A percentile compares a stretch with the other conserved stretches of the same genome.
Evolutionary conservation across 768 basidiomycete genomes (phyloP).

Genomic region (Tremella fuciformis): DNA sequence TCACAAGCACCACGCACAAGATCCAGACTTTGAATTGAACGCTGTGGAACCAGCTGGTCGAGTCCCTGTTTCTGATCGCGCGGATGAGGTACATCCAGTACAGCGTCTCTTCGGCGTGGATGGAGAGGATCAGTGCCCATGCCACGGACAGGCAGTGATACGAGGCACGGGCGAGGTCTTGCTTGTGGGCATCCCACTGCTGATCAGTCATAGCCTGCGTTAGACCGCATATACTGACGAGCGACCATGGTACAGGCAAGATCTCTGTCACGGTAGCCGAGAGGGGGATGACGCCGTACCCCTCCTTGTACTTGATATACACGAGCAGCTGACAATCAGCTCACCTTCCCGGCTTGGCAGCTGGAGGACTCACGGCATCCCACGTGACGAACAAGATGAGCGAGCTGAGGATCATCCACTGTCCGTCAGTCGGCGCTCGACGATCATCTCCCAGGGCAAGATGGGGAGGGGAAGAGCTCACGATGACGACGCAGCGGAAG

Average conservation of each 20-base stretch:
- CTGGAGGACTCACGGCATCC: slow-evolving; percentile 14
- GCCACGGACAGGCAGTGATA: slow-evolving; percentile 30
- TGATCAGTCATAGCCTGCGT: background rate
- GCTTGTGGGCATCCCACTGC: slow-evolving; percentile 25
- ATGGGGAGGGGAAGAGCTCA: slow-evolving; percentile 8
- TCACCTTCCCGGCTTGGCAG: slow-evolving; percentile 21
- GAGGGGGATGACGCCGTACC: slow-evolving; percentile 34
- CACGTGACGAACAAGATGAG: slow-evolving; percentile 3
- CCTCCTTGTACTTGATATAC: slow-evolving; percentile 41
- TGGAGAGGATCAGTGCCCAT: slow-evolving; percentile 25
- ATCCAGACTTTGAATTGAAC: slow-evolving; percentile 54
- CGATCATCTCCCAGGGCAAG: slow-evolving; percentile 16
- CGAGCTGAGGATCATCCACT: background rate
- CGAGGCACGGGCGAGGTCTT: slow-evolving; percentile 17
- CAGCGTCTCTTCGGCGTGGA: slow-evolving; percentile 40
- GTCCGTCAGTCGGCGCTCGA: background rate
- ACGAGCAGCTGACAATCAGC: slow-evolving; percentile 8
- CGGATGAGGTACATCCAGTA: slow-evolving; percentile 39
- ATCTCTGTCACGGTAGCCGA: slow-evolving; percentile 20
- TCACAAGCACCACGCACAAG: slow-evolving; percentile 78
- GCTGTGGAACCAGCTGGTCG: slow-evolving; percentile 33
- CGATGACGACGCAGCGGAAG: slow-evolving; percentile 21
- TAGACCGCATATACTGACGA: slow-evolving; percentile 15
- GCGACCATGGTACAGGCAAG: slow-evolving; percentile 27
- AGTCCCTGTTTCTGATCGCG: slow-evolving; percentile 24